Evolutionary conservation across 1,139 yeast genomes (phyloP).

Genomic region (Scheffersomyces quercinus): DNA sequence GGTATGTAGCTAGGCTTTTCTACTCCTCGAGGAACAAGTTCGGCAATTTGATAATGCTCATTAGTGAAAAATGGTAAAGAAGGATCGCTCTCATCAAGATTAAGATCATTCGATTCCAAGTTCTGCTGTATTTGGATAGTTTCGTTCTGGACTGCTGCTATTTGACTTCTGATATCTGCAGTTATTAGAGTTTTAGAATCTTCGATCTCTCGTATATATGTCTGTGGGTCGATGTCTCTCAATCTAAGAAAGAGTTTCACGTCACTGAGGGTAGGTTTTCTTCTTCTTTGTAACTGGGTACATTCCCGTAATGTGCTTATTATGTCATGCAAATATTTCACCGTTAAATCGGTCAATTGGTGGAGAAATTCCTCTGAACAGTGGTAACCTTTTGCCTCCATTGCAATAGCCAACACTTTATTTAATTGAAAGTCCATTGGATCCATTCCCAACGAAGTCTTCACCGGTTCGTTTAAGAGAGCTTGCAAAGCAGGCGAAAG

Average conservation of each 20-base stretch:
- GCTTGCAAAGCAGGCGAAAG: no score
- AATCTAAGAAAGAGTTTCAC: conserved; percentile 49
- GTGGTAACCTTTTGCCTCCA: conserved; percentile 37
- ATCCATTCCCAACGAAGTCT: conserved; percentile 3
- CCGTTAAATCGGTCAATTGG: conserved; percentile 48
- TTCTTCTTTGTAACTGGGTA: conserved; percentile 69
- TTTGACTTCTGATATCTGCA: conserved; percentile 1
- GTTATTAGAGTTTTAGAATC: conserved; percentile 17
- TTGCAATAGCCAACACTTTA: conserved; percentile 32
- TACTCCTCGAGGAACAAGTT: conserved; percentile 56
- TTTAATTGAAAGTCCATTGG: conserved; percentile 39
- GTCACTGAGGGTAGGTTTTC: conserved; percentile 60
- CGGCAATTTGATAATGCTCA: conserved; percentile 51
- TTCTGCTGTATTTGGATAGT: conserved; percentile 3
- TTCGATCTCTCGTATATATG: conserved; percentile 44
- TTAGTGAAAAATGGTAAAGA: conserved; percentile 43
- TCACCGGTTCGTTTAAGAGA: no score
- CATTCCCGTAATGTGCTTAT: conserved; percentile 50
- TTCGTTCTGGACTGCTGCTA: conserved; percentile 7
- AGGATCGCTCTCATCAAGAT: conserved; percentile 26
- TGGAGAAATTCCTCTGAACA: conserved; percentile 47
- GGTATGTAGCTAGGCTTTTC: conserved; percentile 61
- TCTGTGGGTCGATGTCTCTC: conserved; percentile 44
- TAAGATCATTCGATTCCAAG: conserved; percentile 6
- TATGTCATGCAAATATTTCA: conserved; percentile 51